Evolutionary conservation across 164 flowering plant species (phyloP).

Genomic region (Vitis labrusca): DNA sequence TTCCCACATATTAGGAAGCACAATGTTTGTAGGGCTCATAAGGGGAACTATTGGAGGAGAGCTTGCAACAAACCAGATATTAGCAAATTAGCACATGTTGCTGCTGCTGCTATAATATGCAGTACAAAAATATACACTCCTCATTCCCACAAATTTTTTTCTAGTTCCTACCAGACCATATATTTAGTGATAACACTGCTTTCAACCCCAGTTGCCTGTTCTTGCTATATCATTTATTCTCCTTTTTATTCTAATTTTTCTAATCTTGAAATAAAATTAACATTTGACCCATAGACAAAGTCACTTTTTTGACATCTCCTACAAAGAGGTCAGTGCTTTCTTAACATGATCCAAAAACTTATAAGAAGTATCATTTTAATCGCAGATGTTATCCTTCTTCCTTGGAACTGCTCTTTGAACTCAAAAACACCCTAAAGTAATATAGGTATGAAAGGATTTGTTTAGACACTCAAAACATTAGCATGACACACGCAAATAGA

Average conservation of each 20-base stretch:
- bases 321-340: not conserved
- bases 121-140: not conserved
- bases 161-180: not conserved
- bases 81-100: no score
- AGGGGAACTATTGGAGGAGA: no score
- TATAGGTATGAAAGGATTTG: not conserved
- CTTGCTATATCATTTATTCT: not conserved
- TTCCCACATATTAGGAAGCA: no score
- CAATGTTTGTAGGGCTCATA: no score
- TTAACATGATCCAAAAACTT: not conserved
- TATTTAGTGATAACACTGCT: not conserved
- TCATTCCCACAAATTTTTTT: not conserved
- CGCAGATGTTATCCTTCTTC: no score
- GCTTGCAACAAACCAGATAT: no score
- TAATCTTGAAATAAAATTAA: not conserved
- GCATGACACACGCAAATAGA: not conserved
- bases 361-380: no score
- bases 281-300: not conserved
- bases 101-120: no score
- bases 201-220: not conserved
- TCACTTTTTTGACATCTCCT: conserved; percentile 1
- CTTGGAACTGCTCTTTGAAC: no score
- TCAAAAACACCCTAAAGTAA: no score
- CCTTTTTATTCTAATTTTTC: not conserved
- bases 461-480: not conserved